Base-by-base conservation (phyloP, 208 protist genomes). In the Leishmania gerbilli region DNA sequence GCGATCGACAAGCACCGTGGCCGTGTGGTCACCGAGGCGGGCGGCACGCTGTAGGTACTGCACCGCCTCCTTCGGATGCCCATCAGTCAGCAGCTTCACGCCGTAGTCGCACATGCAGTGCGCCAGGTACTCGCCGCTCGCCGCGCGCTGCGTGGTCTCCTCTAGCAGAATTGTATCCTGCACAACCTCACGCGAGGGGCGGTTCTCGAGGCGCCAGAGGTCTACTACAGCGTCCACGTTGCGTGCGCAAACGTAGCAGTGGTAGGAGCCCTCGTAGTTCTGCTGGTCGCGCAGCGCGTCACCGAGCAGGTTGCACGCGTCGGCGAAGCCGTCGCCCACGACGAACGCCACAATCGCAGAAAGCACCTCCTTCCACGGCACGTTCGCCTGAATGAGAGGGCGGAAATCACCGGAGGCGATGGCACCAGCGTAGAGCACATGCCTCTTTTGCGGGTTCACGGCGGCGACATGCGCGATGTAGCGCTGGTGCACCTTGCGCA, bases 311-410 rank as follows among this genome's bases (percentile, higher is more conserved):
- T 94, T 90, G 87, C 92, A 95, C 68, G 87, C 80, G 17, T 88
- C 88, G 13, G 88, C 84, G 79, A 96, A 97, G 62, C 81, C 84
- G 68, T 95, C 92, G 7, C 88, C 89, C 56, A 77, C 64, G 42
- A 95, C 88, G 83, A 90, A 96, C 42, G 90, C 86, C 27, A 92
- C 84, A 47, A 97, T 92, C 1, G 87, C 81, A 1, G 91, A 91
- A n/a, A 97, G 90, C 69, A 89, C 90, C 79, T 95, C 94, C 64
- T 85, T 87, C 92, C 94, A 97, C 37, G 90, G 88, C n/a, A 92
- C 79, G 47, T 84, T 56, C 4, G 78, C 79, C 47, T 84, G 72
- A 31, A 92, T 84, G n/a, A 97, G 84, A 2, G 64, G 47, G n/a
- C 67, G 74, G 81, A 90, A 96, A 82, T 95, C 84, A 34, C 90